phyloP scores from a whole-genome alignment of 345 rosid species.

The Clausena lansium region DNA sequence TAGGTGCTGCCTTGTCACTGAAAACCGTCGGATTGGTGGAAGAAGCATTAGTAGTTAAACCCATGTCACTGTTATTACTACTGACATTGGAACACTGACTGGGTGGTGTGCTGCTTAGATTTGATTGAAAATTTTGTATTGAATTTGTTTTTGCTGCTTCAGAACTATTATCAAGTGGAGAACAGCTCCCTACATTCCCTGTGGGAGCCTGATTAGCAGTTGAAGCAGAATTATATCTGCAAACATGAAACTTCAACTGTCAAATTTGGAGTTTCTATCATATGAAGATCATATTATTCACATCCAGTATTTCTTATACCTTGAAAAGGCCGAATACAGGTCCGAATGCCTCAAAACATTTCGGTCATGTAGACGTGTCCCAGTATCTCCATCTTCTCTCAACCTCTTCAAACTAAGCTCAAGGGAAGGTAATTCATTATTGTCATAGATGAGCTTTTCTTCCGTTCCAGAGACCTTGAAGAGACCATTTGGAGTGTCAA shows the following conservation, averaged over 20 bases:
- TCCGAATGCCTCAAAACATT: constrained; percentile 45
- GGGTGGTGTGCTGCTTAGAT: constrained; percentile 30
- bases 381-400: constrained; percentile 29
- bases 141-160: constrained; percentile 40
- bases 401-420: constrained; percentile 46
- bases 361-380: constrained; percentile 26
- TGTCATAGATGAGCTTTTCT: constrained; percentile 21
- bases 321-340: constrained; percentile 50
- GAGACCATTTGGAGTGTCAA: constrained; percentile 19
- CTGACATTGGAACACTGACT: constrained; percentile 42
- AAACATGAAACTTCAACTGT: constrained; percentile 6
- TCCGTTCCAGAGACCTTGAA: constrained; percentile 23
- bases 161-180: constrained; percentile 42
- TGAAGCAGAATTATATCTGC: constrained; percentile 46
- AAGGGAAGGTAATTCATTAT: constrained; percentile 36
- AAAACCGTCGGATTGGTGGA: constrained; percentile 22
- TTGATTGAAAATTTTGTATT: constrained; percentile 34
- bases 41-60: constrained; percentile 37
- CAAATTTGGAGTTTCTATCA: constrained; percentile 7
- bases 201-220: constrained; percentile 35
- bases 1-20: constrained; percentile 25
- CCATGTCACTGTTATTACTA: constrained; percentile 45
- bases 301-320: constrained; percentile 25
- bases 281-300: neutral
- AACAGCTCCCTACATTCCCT: constrained; percentile 41